Evolutionary conservation across 768 basidiomycete genomes (phyloP).

Genomic region (Coprinopsis strossmayeri): DNA sequence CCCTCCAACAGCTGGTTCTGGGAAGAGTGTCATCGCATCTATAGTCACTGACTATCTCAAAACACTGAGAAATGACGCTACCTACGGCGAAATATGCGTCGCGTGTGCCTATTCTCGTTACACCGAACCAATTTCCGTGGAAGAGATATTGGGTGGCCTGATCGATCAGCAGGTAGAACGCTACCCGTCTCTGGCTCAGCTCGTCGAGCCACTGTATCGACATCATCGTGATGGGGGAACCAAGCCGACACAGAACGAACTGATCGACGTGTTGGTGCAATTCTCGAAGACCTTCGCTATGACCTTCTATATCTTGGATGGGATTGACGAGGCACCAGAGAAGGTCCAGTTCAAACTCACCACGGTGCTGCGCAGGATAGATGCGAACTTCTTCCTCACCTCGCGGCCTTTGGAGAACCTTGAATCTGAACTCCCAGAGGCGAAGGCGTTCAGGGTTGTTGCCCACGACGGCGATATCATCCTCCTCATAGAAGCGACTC

Average conservation of each 20-base stretch:
- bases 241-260: not conserved
- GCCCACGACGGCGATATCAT: not conserved
- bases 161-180: not conserved
- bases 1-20: not conserved
- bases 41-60: not conserved
- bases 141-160: not conserved
- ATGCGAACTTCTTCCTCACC: not conserved
- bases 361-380: not conserved
- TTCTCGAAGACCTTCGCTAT: not conserved
- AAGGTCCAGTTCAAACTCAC: not conserved
- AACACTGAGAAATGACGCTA: not conserved
- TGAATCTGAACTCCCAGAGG: not conserved
- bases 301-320: constrained; percentile 1
- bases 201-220: not conserved
- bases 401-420: not conserved
- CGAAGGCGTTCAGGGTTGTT: not conserved
- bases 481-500: not conserved
- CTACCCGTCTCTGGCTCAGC: not conserved
- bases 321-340: not conserved
- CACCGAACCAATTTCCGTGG: not conserved
- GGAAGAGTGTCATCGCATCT: not conserved
- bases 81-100: not conserved
- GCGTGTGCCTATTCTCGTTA: not conserved
- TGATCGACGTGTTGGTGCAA: not conserved
- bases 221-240: not conserved